Evolutionary conservation across 129 eudicot species (phyloP), one percentile per base, ranked within the genome.

Genomic region (Solidago caesia): DNA sequence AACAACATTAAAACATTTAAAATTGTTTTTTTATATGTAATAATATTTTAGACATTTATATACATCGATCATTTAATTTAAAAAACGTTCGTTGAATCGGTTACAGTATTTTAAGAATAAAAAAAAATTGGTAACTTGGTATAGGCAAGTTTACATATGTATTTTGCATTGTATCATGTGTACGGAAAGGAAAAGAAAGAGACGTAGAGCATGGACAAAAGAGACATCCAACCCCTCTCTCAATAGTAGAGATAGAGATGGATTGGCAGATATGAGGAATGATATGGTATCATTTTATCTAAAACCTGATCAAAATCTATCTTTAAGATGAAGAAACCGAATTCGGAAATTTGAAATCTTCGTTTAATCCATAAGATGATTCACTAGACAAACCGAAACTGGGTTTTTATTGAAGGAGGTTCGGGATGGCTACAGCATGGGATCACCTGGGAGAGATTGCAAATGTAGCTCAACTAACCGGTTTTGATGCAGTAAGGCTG

Each of bases 371-470:
- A 69, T 48, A 33, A 33, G 39, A 1, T 33, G 39, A 33, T 33
- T 33, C 39, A 33, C 39, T 33, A 33, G 2, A 33, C 39, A 2
- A 33, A 33, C 39, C 9, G 13, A 7, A n/a, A 11, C 8, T 29
- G 62, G 45, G 55, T 60, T n/a, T 46, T 61, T 29, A 39, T 46
- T 29, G 47, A 65, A 53, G 66, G 56, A 66, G 57, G 55, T 49
- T 67, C 33, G 62, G 68, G 52, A 91, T 91, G 96, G 81, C 91
- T 29, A 9, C 62, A 0, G 47, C 84, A 4, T 90, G 90, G 92
- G 96, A 90, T 44, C 93, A 87, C 51, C 72, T 92, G 33, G 96
- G 96, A 68, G 94, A 89, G 33, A 63, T 89, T 25, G 96, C 96
- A 43, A 86, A 84, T 69, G 81, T 85, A 48, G 98, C 87, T 15